A percentile compares a stretch with the other conserved stretches of the same genome.
These are phyloP conservation scores for Pleurotus tuoliensis DNA, from an alignment of 768 basidiomycete genomes.

Conservation along the genomic window DNA sequence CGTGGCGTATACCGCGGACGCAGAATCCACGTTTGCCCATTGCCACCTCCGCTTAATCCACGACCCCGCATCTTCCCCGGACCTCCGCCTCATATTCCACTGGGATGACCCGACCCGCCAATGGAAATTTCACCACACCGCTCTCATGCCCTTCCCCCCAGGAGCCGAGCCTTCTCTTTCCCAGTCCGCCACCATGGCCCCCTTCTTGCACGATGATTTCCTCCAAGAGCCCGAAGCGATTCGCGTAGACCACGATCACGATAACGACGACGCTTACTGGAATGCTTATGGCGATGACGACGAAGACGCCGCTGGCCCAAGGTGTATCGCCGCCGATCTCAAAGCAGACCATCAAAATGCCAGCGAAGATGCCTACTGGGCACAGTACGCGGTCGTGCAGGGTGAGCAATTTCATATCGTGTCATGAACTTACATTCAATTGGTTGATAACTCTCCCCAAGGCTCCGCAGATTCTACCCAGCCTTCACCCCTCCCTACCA, in stretches of 20 bases:
- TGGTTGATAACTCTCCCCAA: constrained; percentile 20
- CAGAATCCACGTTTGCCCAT: constrained; percentile 30
- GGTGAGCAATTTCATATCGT: constrained; percentile 35
- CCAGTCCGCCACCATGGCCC: constrained; percentile 13
- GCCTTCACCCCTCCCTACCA: constrained; percentile 43
- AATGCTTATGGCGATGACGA: constrained; percentile 51
- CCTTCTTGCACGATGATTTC: constrained; percentile 23
- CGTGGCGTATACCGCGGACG: constrained; percentile 28
- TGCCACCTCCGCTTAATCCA: constrained; percentile 34
- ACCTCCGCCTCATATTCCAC: constrained; percentile 62
- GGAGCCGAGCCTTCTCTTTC: constrained; percentile 26
- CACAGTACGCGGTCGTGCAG: constrained; percentile 65
- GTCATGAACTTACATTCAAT: background rate
- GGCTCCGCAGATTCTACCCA: constrained; percentile 72
- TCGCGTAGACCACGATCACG: constrained; percentile 23
- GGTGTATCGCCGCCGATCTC: constrained; percentile 9
- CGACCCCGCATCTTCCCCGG: constrained; percentile 15
- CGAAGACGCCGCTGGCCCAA: constrained; percentile 12
- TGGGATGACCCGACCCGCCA: constrained; percentile 44
- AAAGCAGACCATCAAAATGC: constrained; percentile 18
- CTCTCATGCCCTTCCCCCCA: constrained; percentile 68
- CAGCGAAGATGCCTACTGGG: constrained; percentile 70
- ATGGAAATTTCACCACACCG: constrained; percentile 72
- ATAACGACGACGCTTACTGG: constrained; percentile 66
- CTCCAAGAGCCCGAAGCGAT: constrained; percentile 22